A percentile compares a stretch with the other conserved stretches of the same genome.
Evolutionary conservation across 257 asterid genomes (phyloP).

Genomic region (Coffea eugenioides): DNA sequence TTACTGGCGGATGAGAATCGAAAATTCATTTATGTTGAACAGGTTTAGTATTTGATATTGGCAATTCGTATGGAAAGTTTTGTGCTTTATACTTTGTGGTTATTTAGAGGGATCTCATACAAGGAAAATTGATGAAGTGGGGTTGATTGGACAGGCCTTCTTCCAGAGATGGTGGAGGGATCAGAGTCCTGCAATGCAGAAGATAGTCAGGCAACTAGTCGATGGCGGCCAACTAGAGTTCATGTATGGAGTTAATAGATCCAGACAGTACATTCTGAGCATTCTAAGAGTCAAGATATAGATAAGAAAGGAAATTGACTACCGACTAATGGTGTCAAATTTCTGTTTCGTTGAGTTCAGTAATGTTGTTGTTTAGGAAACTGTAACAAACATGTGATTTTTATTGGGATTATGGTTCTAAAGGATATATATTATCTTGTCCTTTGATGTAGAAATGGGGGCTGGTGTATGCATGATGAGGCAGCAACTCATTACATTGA

Average conservation of each 20-base stretch:
- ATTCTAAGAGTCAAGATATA: too few species aligned
- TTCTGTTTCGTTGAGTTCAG: not conserved
- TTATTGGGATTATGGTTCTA: not conserved
- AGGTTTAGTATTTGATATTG: constrained; percentile 37
- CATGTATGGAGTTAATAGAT: constrained; percentile 42
- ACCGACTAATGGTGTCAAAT: not conserved
- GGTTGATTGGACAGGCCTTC: constrained; percentile 58
- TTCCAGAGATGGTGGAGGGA: constrained; percentile 98
- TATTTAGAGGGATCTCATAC: not conserved
- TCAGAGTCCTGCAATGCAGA: constrained; percentile 64
- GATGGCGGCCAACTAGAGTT: constrained; percentile 89
- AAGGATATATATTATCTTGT: not conserved
- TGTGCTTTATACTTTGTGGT: not conserved
- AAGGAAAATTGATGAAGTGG: not conserved
- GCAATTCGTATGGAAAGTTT: not conserved
- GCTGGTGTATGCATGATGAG: constrained; percentile 98
- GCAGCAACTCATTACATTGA: constrained; percentile 93
- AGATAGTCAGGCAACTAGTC: constrained; percentile 59
- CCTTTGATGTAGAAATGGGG: constrained; percentile 73
- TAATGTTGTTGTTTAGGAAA: not conserved
- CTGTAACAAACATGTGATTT: not conserved
- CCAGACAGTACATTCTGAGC: not conserved
- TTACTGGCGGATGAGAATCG: constrained; percentile 78
- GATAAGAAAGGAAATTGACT: not conserved
- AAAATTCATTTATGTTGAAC: constrained; percentile 80